These are phyloP conservation scores for Aspergillus sclerotialis DNA, from an alignment of 2,329 filamentous ascomycete genomes.

Conservation along the genomic window DNA sequence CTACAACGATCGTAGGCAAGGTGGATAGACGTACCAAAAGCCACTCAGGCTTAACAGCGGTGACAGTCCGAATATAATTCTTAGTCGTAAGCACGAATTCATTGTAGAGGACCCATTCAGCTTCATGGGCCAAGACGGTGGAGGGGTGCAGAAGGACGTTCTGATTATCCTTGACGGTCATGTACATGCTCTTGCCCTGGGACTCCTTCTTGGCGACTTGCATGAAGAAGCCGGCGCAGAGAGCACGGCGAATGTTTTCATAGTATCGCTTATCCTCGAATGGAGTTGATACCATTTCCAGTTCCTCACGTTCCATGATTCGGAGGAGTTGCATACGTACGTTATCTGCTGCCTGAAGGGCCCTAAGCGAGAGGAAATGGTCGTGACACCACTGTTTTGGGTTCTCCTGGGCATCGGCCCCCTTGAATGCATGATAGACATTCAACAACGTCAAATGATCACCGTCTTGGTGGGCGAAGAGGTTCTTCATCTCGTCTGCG, in stretches of 20 bases:
- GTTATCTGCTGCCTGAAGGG: conserved; percentile 87
- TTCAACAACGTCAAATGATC: conserved; percentile 96
- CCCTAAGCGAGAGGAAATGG: conserved; percentile 85
- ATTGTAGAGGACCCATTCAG: conserved; percentile 96
- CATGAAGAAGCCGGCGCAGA: conserved; percentile 98
- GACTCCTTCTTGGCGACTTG: conserved; percentile 93
- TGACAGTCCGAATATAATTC: conserved; percentile 95
- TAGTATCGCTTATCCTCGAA: conserved; percentile 98
- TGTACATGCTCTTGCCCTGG: conserved; percentile 75
- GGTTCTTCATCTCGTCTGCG: conserved; percentile 93
- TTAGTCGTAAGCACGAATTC: conserved; percentile 97
- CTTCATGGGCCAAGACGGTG: conserved; percentile 79
- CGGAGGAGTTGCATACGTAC: conserved; percentile 85
- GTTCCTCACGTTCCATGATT: conserved; percentile 88
- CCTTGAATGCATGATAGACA: conserved; percentile 96
- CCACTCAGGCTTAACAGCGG: conserved; percentile 89
- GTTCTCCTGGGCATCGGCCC: conserved; percentile 61
- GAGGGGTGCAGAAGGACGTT: conserved; percentile 88
- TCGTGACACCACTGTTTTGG: conserved; percentile 92
- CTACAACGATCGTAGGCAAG: too few species aligned
- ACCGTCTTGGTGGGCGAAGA: conserved; percentile 87
- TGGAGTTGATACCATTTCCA: conserved; percentile 80
- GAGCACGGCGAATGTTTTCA: conserved; percentile 86
- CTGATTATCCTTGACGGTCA: conserved; percentile 94
- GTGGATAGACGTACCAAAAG: conserved; percentile 59